These are phyloP conservation scores for Cladobotryum protrusum DNA, from an alignment of 2,329 filamentous ascomycete species.

Conservation along the genomic window DNA sequence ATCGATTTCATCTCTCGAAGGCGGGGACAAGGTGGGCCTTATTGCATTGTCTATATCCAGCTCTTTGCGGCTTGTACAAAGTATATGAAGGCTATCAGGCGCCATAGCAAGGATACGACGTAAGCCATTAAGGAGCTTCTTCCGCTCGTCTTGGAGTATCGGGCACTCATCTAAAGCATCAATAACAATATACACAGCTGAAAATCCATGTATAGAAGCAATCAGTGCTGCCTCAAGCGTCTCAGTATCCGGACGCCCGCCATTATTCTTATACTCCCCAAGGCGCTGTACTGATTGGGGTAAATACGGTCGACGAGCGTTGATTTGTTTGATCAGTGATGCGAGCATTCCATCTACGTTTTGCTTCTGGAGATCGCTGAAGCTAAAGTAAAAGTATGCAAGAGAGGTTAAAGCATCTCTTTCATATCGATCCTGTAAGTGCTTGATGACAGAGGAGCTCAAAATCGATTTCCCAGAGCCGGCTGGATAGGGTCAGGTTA, in stretches of 20 bases:
- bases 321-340: conserved; percentile 1
- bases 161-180: neutral
- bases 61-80: conserved; percentile 1
- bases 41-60: neutral
- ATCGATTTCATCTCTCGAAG: neutral
- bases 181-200: neutral
- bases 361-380: neutral
- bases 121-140: neutral
- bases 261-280: neutral
- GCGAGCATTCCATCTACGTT: neutral
- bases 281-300: neutral
- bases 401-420: neutral
- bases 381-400: neutral
- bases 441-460: neutral
- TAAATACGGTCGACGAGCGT: neutral
- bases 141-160: neutral
- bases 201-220: neutral
- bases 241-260: neutral
- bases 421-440: neutral
- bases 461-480: neutral
- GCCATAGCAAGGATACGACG: neutral
- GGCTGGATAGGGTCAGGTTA: neutral
- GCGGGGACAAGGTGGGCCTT: neutral
- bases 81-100: neutral
- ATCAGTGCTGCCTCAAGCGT: neutral